Conservation (phyloP, 805 yeast genomes). For the Pichia occidentalis region DNA sequence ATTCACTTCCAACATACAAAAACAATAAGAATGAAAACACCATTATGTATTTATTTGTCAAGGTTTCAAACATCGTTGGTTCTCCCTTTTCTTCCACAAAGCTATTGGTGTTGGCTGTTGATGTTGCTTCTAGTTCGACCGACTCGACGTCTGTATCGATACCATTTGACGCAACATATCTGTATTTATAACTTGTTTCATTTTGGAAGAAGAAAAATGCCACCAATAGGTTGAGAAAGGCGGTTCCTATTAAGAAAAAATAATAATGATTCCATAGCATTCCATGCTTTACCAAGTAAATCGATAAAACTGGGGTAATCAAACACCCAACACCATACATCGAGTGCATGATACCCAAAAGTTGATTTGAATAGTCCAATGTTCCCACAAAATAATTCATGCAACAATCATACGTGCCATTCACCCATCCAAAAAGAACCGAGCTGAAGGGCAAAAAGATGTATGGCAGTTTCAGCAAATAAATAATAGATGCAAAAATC, state of each 20-base stretch:
- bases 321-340: slow-evolving; percentile 49
- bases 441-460: slow-evolving; percentile 34
- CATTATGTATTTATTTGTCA: slow-evolving; percentile 34
- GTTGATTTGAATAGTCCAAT: slow-evolving; percentile 40
- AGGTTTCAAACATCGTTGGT: slow-evolving; percentile 16
- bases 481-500: slow-evolving; percentile 20
- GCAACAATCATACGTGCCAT: slow-evolving; percentile 51
- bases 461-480: slow-evolving; percentile 38
- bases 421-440: slow-evolving; percentile 45
- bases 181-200: slow-evolving; percentile 42
- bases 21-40: slow-evolving; percentile 38
- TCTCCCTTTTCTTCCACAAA: slow-evolving; percentile 9
- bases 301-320: slow-evolving; percentile 42
- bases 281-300: slow-evolving; percentile 34
- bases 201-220: slow-evolving; percentile 30
- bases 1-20: slow-evolving; percentile 46
- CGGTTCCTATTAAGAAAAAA: slow-evolving; percentile 29
- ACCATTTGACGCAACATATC: slow-evolving; percentile 22
- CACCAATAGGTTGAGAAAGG: slow-evolving; percentile 22
- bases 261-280: slow-evolving; percentile 42
- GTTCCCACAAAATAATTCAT: slow-evolving; percentile 48
- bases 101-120: too few relatives aligned
- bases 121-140: not conserved
- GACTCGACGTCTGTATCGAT: slow-evolving; percentile 15
- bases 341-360: slow-evolving; percentile 47